Evolutionary conservation across 164 flowering plant genomes (phyloP).

Genomic region (Buxus sempervirens): DNA sequence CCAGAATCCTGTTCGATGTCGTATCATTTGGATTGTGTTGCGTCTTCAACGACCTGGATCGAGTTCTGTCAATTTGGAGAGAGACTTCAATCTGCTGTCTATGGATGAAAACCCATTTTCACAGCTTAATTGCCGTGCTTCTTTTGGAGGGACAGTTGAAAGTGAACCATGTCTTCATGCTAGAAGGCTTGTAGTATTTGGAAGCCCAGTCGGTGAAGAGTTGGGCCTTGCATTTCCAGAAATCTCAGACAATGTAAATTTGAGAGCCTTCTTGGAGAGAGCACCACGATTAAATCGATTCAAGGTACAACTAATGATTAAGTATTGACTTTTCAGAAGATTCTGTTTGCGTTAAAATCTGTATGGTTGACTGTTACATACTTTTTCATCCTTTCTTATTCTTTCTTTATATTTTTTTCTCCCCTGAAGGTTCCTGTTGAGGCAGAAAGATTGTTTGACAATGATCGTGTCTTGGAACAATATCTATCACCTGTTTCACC

Average conservation of each 20-base stretch:
- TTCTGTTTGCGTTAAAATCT: conserved; percentile 4
- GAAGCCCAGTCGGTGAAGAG: conserved; percentile 54
- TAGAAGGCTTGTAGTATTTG: conserved; percentile 68
- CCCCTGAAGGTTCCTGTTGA: conserved; percentile 77
- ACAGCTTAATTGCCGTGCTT: conserved; percentile 54
- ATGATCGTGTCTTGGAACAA: conserved; percentile 75
- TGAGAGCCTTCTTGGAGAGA: conserved; percentile 67
- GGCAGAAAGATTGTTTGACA: conserved; percentile 54
- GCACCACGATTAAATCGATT: conserved; percentile 73
- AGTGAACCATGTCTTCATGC: conserved; percentile 87
- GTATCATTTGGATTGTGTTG: conserved; percentile 85
- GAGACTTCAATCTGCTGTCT: conserved; percentile 61
- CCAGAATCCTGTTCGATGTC: conserved; percentile 73
- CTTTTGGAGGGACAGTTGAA: conserved; percentile 61
- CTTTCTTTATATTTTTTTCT: conserved; percentile 1
- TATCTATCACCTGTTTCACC: conserved; percentile 76
- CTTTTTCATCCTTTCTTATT: conserved; percentile 8
- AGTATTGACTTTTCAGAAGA: neutral
- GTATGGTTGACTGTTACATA: neutral
- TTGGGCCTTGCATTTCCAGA: conserved; percentile 34
- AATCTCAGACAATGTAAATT: conserved; percentile 49
- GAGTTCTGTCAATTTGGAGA: conserved; percentile 67
- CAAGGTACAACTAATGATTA: conserved; percentile 43
- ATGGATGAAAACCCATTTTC: conserved; percentile 84
- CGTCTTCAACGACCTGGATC: conserved; percentile 65